phyloP scores from a whole-genome alignment of 2,329 filamentous ascomycete genomes.

The Nothophoma quercina region DNA sequence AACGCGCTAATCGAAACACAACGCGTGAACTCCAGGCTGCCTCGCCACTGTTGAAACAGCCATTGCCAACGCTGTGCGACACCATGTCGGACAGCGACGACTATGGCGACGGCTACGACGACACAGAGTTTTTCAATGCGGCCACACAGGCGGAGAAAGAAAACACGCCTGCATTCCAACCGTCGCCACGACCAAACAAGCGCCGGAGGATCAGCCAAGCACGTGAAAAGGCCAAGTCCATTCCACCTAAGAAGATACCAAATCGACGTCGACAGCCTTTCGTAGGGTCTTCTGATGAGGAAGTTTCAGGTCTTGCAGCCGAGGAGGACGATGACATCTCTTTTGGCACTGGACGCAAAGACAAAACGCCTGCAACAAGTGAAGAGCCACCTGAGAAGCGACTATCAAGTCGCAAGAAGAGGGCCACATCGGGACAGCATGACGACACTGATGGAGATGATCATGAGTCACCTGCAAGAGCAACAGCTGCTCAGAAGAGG shows the following conservation, averaged over 20 bases:
- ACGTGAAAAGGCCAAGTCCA: conserved; percentile 33
- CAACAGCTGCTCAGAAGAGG: conserved; percentile 42
- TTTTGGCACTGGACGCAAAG: conserved; percentile 16
- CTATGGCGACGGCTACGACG: conserved; percentile 69
- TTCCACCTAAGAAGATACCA: conserved; percentile 31
- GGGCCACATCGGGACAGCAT: conserved; percentile 17
- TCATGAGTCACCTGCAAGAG: conserved; percentile 29
- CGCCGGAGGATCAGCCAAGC: conserved; percentile 40
- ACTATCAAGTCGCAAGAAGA: conserved; percentile 24
- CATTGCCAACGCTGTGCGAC: conserved; percentile 16
- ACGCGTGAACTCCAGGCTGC: conserved; percentile 32
- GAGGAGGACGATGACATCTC: conserved; percentile 18
- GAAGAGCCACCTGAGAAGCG: conserved; percentile 10
- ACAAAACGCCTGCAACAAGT: conserved; percentile 18
- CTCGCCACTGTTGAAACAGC: conserved; percentile 27
- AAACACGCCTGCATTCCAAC: conserved; percentile 41
- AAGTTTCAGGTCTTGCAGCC: conserved; percentile 19
- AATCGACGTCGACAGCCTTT: conserved; percentile 31
- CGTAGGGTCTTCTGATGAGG: conserved; percentile 36
- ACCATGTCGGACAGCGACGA: conserved; percentile 57
- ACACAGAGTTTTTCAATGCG: conserved; percentile 70
- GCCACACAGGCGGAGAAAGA: conserved; percentile 60
- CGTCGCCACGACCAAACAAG: conserved; percentile 48
- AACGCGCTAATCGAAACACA: conserved; percentile 32
- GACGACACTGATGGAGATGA: conserved; percentile 21